Base-by-base conservation (phyloP, 805 yeast species). In the Yamadazyma takamatsuzukensis region DNA sequence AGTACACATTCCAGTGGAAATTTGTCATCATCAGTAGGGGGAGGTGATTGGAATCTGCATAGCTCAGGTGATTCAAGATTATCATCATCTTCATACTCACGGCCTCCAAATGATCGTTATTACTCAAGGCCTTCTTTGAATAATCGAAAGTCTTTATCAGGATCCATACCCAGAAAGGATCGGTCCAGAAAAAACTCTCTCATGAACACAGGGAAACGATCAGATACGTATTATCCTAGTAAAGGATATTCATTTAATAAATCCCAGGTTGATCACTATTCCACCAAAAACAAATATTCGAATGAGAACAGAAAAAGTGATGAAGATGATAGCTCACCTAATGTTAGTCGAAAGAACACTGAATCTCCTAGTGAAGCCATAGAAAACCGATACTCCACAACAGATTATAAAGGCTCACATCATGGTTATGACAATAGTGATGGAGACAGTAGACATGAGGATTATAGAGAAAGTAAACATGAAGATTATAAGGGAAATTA, bases 181-280 rank as follows among this genome's bases (percentile, higher is more conserved):
- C 23, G 30, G 27, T 21, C 27, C 11, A 33, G 46, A 23, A 39
- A 29, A 29, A 33, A 26, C 25, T 36, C 40, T 2, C 22, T 39
- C 17, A 44, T 53, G 31, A 59, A 48, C 23, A 41, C 57, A 29
- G 31, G 34, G 24, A 47, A 55, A 25, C 36, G 50, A 3, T 33
- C 40, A 5, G 63, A 58, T 34, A 51, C 60, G 5, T 59, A 59
- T 37, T 59, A 54, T 37, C 61, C 61, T 7, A 39, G 48, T 10
- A 44, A 45, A 25, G n/a, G 36, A 9, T 40, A 45, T 21, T n/a
- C n/a, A n/a, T 38, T 30, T 13, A 26, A 10, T 25, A 42, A 42
- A 27, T 23, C 39, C 15, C 43, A 36, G 24, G 41, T 42, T 8
- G 47, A 42, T 26, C 47, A 39, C 26, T 42, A 42, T 33, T 39